Base-by-base conservation (phyloP, 2,329 filamentous ascomycete genomes). In the Pestalotiopsis fici region DNA sequence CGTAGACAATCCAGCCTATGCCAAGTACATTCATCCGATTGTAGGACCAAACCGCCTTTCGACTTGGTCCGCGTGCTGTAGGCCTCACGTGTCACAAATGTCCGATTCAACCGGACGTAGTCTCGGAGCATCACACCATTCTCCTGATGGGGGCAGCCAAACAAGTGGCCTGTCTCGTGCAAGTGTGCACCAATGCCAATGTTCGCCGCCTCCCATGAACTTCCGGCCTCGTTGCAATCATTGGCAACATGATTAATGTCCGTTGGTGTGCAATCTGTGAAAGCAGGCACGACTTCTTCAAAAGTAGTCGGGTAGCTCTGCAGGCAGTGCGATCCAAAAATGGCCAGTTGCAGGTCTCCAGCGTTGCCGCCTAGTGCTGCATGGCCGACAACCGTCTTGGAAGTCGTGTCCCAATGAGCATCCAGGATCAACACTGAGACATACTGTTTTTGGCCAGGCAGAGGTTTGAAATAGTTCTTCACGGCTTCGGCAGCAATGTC, bases 181-280 rank as follows among this genome's bases (percentile, higher is more conserved):
- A 98, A 80, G 78, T 98, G 95, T 11, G 94, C 95, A 7, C 95
- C 95, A 71, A 98, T 97, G 35, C 95, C 95, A 69, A 97, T 92
- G 73, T 95, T 97, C 28, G 93, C 94, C n/a, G 94, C 90, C 78
- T 98, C 95, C 95, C 95, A 98, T 59, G 90, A 96, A 76, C 93
- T 97, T 27, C 95, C 95, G 6, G 91, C 91, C 71, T 97, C 93
- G 72, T 92, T 92, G 78, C 90, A 93, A 77, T 97, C 93, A 74
- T 98, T 97, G 18, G 92, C 92, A 47, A 97, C 90, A 73, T 88
- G 87, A 50, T 89, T 87, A 11, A 90, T 93, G 76, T 98, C 93
- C 0, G 94, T 98, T 37, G 91, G 89, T 2, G 95, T 97, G 78
- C 94, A 97, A 79, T 98, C 95, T 18, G 89, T 91, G 74, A 98